Base-by-base conservation (phyloP, 495 filamentous ascomycete species). In the Podospora pseudopauciseta region DNA sequence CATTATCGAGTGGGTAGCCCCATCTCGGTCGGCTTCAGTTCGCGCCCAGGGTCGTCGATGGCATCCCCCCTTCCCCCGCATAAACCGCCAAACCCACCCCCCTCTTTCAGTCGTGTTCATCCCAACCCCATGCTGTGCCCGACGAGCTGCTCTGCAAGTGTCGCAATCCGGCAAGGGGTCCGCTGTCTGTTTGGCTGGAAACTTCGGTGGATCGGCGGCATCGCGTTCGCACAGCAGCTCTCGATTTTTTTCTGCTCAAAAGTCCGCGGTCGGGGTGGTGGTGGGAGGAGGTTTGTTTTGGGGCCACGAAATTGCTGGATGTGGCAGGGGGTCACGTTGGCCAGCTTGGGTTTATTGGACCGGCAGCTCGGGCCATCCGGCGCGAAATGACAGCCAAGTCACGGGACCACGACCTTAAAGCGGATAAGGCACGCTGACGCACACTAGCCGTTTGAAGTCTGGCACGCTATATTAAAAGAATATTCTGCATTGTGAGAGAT, bases 1-100 rank as follows among this genome's bases (percentile, higher is more conserved):
- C n/a, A 58, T 58, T 58, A 58, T 58, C 55, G 55, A 19, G 55
- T 23, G 55, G 55, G 23, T 58, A 58, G 55, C 18, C 55, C n/a
- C 55, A 58, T 58, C 55, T 58, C 23, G n/a, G n/a, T 58, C 55
- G 55, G n/a, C 55, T 20, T 20, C 55, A 5, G 55, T 26, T 58
- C 18, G n/a, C 55, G n/a, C n/a, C 23, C 39, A 3, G 39, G 39
- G 39, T 49, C 7, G 39, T 49, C 39, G 39, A 49, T 49, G 39
- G 39, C 55, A 19, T 58, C 55, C 55, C 18, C 55, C 55, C 55
- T 9, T 58, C 55, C 55, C 55, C 55, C 55, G 55, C 55, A 58
- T 58, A 26, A 58, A 58, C 55, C 39, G 39, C 39, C 39, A 26
- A 58, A 58, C 55, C 23, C 55, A 15, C 15, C 55, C 55, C 55